Evolutionary conservation across 441 rosid genomes (phyloP).

Genomic region (Dalechampia spathulata): DNA sequence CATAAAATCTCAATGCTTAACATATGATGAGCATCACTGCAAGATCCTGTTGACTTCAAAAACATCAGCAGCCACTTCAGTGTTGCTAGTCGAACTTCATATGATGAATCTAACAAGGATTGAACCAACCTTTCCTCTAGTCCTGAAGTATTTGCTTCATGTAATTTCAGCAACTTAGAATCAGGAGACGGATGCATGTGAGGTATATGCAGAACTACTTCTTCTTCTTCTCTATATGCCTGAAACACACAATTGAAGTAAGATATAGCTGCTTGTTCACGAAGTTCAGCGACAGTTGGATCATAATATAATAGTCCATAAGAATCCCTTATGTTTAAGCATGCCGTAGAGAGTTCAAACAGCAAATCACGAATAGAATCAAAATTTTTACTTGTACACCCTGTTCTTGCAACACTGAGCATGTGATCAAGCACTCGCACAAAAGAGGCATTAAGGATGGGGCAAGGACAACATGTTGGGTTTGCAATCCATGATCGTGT

Average conservation of each 20-base stretch:
- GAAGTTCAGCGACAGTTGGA: slow-evolving; percentile 75
- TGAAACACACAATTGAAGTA: slow-evolving; percentile 76
- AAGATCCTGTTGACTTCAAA: slow-evolving; percentile 43
- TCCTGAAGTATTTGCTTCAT: slow-evolving; percentile 30
- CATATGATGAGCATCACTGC: slow-evolving; percentile 18
- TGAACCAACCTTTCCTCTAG: slow-evolving; percentile 50
- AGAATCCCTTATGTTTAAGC: slow-evolving; percentile 59
- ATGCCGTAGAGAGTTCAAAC: slow-evolving; percentile 56
- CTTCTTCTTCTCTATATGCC: slow-evolving; percentile 44
- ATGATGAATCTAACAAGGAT: slow-evolving; percentile 65
- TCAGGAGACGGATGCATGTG: slow-evolving; percentile 21
- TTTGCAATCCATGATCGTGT: slow-evolving; percentile 69
- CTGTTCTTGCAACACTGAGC: slow-evolving; percentile 58
- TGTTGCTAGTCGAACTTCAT: slow-evolving; percentile 88
- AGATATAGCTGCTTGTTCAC: slow-evolving; percentile 71
- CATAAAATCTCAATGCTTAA: slow-evolving; percentile 29
- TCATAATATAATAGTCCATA: slow-evolving; percentile 58
- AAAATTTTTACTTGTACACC: slow-evolving; percentile 32
- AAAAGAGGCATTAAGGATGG: slow-evolving; percentile 69
- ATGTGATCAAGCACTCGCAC: slow-evolving; percentile 70
- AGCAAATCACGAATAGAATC: slow-evolving; percentile 41
- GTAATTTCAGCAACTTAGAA: slow-evolving; percentile 17
- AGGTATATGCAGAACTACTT: slow-evolving; percentile 30
- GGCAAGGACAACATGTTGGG: slow-evolving; percentile 68
- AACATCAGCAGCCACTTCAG: slow-evolving; percentile 79